These are phyloP conservation scores for Ceratocystis lukuohia DNA, from an alignment of 2,329 filamentous ascomycete genomes.

Conservation along the genomic window DNA sequence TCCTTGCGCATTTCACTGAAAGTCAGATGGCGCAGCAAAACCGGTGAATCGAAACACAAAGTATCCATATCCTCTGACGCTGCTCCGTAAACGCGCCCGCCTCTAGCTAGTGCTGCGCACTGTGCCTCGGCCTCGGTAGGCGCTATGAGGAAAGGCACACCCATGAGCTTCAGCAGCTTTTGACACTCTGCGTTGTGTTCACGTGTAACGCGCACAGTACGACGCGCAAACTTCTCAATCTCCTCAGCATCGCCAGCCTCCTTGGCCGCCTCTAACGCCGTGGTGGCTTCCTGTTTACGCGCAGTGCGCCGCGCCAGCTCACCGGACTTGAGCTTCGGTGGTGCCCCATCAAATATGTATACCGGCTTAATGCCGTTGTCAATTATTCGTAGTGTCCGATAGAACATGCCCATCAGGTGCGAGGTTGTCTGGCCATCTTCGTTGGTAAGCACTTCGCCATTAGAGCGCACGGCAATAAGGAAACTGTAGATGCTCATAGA, in stretches of 20 bases:
- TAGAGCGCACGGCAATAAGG: conserved; percentile 90
- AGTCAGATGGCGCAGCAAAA: conserved; percentile 81
- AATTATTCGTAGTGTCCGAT: conserved; percentile 93
- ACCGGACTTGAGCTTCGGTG: conserved; percentile 92
- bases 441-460: conserved; percentile 90
- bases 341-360: conserved; percentile 94
- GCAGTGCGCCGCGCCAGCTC: conserved; percentile 93
- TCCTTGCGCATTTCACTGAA: conserved; percentile 97
- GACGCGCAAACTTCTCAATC: conserved; percentile 91
- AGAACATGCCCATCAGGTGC: conserved; percentile 98
- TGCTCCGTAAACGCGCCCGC: conserved; percentile 90
- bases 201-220: conserved; percentile 86
- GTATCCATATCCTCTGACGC: conserved; percentile 99
- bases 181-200: conserved; percentile 97
- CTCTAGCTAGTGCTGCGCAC: conserved; percentile 76
- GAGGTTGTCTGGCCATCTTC: conserved; percentile 94
- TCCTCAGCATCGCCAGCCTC: conserved; percentile 94
- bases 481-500: conserved; percentile 99
- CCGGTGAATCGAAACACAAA: conserved; percentile 83
- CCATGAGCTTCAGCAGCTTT: conserved; percentile 82
- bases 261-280: conserved; percentile 85
- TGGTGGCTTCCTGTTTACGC: conserved; percentile 82
- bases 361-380: conserved; percentile 98
- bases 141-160: conserved; percentile 85
- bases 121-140: conserved; percentile 96